Percentiles rank a stretch among this genome's conserved stretches.
These are phyloP conservation scores for Balakata baccata DNA, from an alignment of 345 rosid species.

Conservation along the genomic window DNA sequence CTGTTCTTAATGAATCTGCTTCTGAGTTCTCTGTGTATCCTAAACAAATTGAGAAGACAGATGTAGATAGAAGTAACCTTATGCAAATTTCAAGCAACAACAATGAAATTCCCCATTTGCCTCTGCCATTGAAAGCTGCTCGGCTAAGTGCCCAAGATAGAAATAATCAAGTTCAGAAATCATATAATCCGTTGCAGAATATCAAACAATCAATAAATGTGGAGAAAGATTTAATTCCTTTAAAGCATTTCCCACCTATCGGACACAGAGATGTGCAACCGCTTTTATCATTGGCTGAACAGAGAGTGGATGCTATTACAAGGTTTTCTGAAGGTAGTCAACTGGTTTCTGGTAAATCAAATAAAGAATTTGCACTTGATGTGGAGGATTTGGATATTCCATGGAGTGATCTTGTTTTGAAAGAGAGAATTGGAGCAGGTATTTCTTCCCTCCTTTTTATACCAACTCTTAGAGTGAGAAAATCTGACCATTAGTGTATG, in stretches of 20 bases:
- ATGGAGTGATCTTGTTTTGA: conserved; percentile 83
- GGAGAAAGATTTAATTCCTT: conserved; percentile 42
- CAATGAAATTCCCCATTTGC: conserved; percentile 41
- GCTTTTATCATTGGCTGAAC: conserved; percentile 29
- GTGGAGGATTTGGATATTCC: conserved; percentile 86
- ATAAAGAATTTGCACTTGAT: conserved; percentile 59
- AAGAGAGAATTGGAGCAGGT: conserved; percentile 99
- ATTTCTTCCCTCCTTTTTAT: conserved; percentile 17
- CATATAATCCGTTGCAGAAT: conserved; percentile 43
- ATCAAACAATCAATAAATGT: conserved; percentile 35
- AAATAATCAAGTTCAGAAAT: conserved; percentile 32
- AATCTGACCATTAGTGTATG: background rate
- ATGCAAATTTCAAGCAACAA: conserved; percentile 40
- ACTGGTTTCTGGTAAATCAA: conserved; percentile 40
- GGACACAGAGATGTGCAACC: conserved; percentile 35
- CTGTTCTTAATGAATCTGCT: conserved; percentile 42
- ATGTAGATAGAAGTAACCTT: conserved; percentile 45
- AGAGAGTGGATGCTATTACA: conserved; percentile 31
- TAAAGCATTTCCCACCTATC: conserved; percentile 39
- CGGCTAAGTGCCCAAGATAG: conserved; percentile 38
- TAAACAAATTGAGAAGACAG: conserved; percentile 44
- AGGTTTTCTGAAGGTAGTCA: conserved; percentile 40
- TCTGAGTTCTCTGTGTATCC: conserved; percentile 49
- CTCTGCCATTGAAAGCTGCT: conserved; percentile 35
- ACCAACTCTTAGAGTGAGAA: conserved; percentile 1